A percentile compares a stretch with the other conserved stretches of the same genome.
Conservation (phyloP, 2,329 filamentous ascomycete genomes). For the Phoma sp. region DNA sequence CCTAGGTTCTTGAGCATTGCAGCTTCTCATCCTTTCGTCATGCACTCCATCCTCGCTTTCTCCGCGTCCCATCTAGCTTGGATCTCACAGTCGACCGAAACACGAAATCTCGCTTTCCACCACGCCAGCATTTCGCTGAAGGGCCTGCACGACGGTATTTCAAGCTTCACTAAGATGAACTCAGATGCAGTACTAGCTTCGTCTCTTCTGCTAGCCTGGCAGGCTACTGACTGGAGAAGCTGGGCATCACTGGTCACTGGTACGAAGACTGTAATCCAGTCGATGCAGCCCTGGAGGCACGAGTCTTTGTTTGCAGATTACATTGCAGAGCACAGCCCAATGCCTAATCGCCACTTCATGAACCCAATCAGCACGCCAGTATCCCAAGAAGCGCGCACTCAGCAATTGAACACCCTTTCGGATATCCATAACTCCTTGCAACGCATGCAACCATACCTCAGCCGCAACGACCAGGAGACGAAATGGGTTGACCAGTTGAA, state of each 20-base stretch:
- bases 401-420: constrained; percentile 60
- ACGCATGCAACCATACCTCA: constrained; percentile 53
- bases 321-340: constrained; percentile 74
- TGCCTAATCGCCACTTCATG: constrained; percentile 52
- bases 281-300: constrained; percentile 91
- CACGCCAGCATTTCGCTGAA: constrained; percentile 86
- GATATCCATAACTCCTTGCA: constrained; percentile 54
- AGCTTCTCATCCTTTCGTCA: constrained; percentile 83
- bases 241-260: constrained; percentile 83
- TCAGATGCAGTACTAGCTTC: constrained; percentile 92
- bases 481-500: constrained; percentile 59
- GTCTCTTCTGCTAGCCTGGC: constrained; percentile 92
- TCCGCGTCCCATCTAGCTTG: constrained; percentile 95
- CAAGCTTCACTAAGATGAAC: constrained; percentile 81
- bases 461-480: constrained; percentile 54
- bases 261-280: constrained; percentile 75
- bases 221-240: constrained; percentile 91
- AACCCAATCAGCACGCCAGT: constrained; percentile 72
- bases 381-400: constrained; percentile 62
- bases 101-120: constrained; percentile 87
- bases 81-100: constrained; percentile 83
- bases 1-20: constrained; percentile 81
- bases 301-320: constrained; percentile 86
- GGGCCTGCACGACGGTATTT: constrained; percentile 87
- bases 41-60: constrained; percentile 90